These are phyloP conservation scores for Eragrostis tef DNA, from an alignment of 202 grass and related monocot genomes.

Conservation along the genomic window DNA sequence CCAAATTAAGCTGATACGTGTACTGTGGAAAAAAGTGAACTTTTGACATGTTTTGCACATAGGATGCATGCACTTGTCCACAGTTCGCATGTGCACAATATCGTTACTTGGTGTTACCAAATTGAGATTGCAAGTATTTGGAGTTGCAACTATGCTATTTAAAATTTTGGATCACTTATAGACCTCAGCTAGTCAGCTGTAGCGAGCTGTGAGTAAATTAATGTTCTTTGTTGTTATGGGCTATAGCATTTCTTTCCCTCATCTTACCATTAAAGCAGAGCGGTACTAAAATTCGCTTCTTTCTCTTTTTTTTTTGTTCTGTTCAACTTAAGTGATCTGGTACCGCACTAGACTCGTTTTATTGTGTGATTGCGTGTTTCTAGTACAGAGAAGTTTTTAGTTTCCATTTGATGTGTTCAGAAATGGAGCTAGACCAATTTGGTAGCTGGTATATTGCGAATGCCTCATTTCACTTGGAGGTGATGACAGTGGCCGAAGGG, in stretches of 20 bases:
- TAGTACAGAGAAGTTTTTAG: neutral
- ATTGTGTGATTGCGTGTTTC: slow-evolving; percentile 1
- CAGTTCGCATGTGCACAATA: neutral
- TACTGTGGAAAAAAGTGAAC: neutral
- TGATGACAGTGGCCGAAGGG: neutral
- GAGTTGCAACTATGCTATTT: slow-evolving; percentile 1
- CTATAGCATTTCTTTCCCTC: neutral
- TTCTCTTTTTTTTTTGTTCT: neutral
- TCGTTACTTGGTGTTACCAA: neutral
- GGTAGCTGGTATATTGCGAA: neutral
- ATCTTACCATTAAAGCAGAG: slow-evolving; percentile 18
- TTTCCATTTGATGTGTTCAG: neutral
- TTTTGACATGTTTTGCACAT: neutral
- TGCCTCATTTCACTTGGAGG: neutral
- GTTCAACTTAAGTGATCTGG: slow-evolving; percentile 17
- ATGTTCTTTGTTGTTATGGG: neutral
- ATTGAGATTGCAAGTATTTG: slow-evolving; percentile 28
- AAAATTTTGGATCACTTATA: neutral
- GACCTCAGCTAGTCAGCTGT: neutral
- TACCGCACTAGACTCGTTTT: neutral
- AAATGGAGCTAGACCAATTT: slow-evolving; percentile 1
- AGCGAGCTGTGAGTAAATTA: neutral
- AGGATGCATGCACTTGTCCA: neutral
- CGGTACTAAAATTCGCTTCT: neutral
- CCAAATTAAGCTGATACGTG: neutral